Evolutionary conservation across 1,284 basidiomycete species (phyloP).

Genomic region (Xerocomus minutiporus): DNA sequence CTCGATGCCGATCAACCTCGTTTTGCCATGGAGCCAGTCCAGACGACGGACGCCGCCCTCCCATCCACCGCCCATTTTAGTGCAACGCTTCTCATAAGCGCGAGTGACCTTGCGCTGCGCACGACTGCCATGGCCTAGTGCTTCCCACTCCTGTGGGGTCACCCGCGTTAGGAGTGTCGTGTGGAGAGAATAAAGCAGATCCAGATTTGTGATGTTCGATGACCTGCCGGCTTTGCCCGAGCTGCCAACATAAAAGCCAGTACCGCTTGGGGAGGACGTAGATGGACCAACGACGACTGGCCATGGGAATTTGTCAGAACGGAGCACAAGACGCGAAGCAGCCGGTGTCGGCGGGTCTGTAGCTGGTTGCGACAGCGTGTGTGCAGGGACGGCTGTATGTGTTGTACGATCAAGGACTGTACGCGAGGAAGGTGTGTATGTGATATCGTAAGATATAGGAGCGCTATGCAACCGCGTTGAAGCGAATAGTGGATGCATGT

Average conservation of each 20-base stretch:
- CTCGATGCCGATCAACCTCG: conserved; percentile 57
- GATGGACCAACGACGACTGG: conserved; percentile 44
- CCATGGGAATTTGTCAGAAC: conserved; percentile 60
- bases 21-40: conserved; percentile 64
- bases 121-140: conserved; percentile 49
- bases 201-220: conserved; percentile 51
- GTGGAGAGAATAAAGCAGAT: conserved; percentile 59
- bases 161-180: conserved; percentile 52
- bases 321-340: conserved; percentile 49
- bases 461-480: conserved; percentile 49
- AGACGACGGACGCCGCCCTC: conserved; percentile 60
- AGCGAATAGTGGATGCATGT: conserved; percentile 62
- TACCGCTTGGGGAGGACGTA: conserved; percentile 20
- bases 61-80: conserved; percentile 60
- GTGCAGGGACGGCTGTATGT: conserved; percentile 49
- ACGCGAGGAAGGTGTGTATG: conserved; percentile 52
- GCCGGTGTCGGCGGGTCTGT: conserved; percentile 52
- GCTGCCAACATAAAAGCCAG: conserved; percentile 29
- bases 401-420: conserved; percentile 55
- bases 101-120: conserved; percentile 52
- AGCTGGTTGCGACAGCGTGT: conserved; percentile 57
- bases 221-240: conserved; percentile 33
- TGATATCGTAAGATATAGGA: conserved; percentile 59
- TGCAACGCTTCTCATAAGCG: conserved; percentile 61
- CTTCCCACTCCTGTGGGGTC: conserved; percentile 61